Evolutionary conservation across 2,329 filamentous ascomycete species (phyloP).

Genomic region (Lasiodiplodia gonubiensis): DNA sequence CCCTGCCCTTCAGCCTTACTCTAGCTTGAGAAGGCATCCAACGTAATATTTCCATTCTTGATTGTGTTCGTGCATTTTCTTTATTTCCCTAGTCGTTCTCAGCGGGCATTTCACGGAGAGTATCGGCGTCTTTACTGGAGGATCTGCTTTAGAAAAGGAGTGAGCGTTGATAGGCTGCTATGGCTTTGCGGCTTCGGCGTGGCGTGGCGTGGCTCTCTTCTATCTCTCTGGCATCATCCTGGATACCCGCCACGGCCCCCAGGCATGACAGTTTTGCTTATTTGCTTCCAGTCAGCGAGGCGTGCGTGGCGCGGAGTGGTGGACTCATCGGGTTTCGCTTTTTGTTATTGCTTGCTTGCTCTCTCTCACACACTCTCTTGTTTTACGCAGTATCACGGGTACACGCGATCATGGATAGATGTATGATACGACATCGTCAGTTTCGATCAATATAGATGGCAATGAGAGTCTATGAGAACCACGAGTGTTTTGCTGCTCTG

Average conservation of each 20-base stretch:
- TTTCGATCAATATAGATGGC: conserved; percentile 3
- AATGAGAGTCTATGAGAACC: not conserved
- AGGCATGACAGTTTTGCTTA: conserved; percentile 11
- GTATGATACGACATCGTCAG: conserved; percentile 23
- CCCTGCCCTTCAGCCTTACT: not conserved
- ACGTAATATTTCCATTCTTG: conserved; percentile 10
- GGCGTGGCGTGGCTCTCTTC: conserved; percentile 15
- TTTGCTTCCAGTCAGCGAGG: conserved; percentile 11
- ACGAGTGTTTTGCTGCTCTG: not conserved
- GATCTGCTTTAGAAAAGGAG: conserved; percentile 17
- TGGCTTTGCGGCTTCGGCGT: conserved; percentile 8
- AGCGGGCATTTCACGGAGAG: conserved; percentile 26
- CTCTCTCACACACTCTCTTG: not conserved
- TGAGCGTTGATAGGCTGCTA: not conserved
- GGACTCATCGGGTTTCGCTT: not conserved
- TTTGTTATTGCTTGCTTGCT: not conserved
- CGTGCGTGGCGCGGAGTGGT: conserved; percentile 17
- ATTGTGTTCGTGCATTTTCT: conserved; percentile 10
- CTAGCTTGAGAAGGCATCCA: not conserved
- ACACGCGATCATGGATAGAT: conserved; percentile 23
- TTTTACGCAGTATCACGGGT: conserved; percentile 3
- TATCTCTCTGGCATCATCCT: conserved; percentile 9
- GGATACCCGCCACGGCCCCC: conserved; percentile 18
- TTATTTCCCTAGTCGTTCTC: conserved; percentile 8
- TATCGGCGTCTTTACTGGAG: conserved; percentile 18